Evolutionary conservation across 192 early-diverging fungal species (phyloP).

Genomic region (Pilobolus umbonatus): DNA sequence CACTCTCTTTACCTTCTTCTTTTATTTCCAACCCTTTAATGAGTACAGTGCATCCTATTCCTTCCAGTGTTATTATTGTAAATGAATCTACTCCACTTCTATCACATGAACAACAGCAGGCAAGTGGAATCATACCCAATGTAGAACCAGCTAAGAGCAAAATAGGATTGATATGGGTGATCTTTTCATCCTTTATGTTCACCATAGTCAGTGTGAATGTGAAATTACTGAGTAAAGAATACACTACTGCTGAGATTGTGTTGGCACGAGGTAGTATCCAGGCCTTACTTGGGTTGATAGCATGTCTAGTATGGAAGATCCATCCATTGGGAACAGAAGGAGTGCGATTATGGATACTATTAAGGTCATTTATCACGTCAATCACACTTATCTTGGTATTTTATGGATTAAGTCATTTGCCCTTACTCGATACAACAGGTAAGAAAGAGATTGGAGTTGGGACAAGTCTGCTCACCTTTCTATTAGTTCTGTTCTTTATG

Average conservation of each 20-base stretch:
- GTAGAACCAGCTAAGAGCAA: background rate
- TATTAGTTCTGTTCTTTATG: slow-evolving; percentile 66
- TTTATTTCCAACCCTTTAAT: no score
- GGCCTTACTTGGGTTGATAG: slow-evolving; percentile 49
- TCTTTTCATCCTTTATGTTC: slow-evolving; percentile 68
- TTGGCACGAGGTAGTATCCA: slow-evolving; percentile 69
- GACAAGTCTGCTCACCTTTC: background rate
- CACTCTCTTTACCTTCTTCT: no score
- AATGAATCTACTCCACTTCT: slow-evolving; percentile 23
- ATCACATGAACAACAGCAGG: background rate
- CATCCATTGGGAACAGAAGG: slow-evolving; percentile 52
- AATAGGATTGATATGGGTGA: no score
- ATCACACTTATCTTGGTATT: slow-evolving; percentile 66
- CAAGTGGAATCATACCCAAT: background rate
- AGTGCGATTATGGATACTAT: slow-evolving; percentile 49
- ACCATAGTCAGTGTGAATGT: slow-evolving; percentile 66
- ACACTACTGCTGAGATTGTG: slow-evolving; percentile 68
- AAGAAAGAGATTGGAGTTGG: background rate
- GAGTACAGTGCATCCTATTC: slow-evolving; percentile 11
- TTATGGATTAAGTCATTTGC: slow-evolving; percentile 61
- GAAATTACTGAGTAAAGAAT: slow-evolving; percentile 49
- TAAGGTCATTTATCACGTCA: slow-evolving; percentile 60
- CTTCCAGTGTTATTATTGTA: slow-evolving; percentile 11
- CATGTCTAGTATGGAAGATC: slow-evolving; percentile 44
- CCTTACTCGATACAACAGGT: slow-evolving; percentile 68